Evolutionary conservation across 441 rosid genomes (phyloP), one percentile per base, ranked within the genome.

Genomic region (Erodium trifolium): DNA sequence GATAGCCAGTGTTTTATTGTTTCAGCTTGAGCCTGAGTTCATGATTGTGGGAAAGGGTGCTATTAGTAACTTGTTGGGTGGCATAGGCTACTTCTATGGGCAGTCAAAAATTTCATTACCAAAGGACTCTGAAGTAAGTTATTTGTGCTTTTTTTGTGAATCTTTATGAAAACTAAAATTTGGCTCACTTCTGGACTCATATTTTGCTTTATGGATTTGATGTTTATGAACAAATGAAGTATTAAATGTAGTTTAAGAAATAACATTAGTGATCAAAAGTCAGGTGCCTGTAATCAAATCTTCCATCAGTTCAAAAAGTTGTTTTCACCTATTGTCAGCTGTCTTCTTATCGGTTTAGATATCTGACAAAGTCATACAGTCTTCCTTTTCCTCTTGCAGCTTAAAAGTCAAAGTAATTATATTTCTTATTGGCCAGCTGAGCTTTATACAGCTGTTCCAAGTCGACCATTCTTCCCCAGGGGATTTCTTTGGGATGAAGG

Each of bases 401-500:
- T 80, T 74, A 81, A 79, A 77, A 78, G 70, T 75, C 83, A 29
- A 65, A 82, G 83, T 73, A 78, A 84, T 72, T 85, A 77, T 82
- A 75, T 94, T 74, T 78, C 81, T 57, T 95, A 92, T 78, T 95
- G 99, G 98, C 97, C 98, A 63, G 97, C 99, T 68, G 98, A 92
- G 84, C 93, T 95, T 67, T 90, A 86, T 82, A 86, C 99, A 9
- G 96, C 99, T 68, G 99, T 95, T 74, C 99, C 99, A 23, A 91
- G 99, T 78, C 87, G 99, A 62, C 89, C 98, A 39, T 85, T 92
- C 82, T 92, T 92, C 72, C 99, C 99, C 3, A 85, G 98, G 83
- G 98, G 99, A 19, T 92, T 91, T 78, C 77, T 95, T 53, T 91
- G 97, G 98, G 99, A 95, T 79, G 99, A 95, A 91, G 99, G 99